Evolutionary conservation across 306 rosid species (phyloP), one percentile per base, ranked within the genome.

Genomic region (Senna siamea): DNA sequence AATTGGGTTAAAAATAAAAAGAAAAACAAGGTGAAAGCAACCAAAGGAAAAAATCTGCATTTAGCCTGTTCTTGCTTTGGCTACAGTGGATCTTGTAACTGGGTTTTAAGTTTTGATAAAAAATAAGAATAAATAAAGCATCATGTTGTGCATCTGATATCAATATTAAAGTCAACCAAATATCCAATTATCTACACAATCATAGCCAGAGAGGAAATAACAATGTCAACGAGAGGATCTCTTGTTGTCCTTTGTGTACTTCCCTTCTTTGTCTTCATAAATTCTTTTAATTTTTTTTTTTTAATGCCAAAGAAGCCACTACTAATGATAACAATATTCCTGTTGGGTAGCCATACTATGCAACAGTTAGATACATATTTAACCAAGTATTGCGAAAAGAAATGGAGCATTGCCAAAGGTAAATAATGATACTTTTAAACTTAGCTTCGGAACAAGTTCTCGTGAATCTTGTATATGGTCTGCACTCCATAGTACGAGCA

Each of bases 401-500:
- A 50, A 13, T 7, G 53, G n/a, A 66, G 63, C 35, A 47, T 35
- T 58, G 66, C 73, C 48, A 68, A 15, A 59, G 76, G 60, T 68
- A 57, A 83, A 65, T 44, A 73, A 54, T 41, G 26, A 32, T 73
- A 90, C 99, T 85, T 95, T 95, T 83, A 95, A 85, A 82, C 97
- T 90, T 81, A 92, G 89, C 77, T 95, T 95, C 70, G 99, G 99
- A 43, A 90, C 98, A 75, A 95, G 97, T 83, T 95, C 99, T 80
- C 96, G 94, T 63, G 99, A 92, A 86, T 92, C 98, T 78, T 87
- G 99, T 72, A 90, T 80, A 53, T 95, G 96, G 84, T 95, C 99
- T 3, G 98, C 98, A 87, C 93, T 95, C 99, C 99, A 95, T 63
- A 92, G 78, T 76, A 95, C 88, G 72, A 95, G 96, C 85, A 95